Evolutionary conservation across 2,329 filamentous ascomycete genomes (phyloP), one percentile per base, ranked within the genome.

Genomic region (Pyricularia grisea): DNA sequence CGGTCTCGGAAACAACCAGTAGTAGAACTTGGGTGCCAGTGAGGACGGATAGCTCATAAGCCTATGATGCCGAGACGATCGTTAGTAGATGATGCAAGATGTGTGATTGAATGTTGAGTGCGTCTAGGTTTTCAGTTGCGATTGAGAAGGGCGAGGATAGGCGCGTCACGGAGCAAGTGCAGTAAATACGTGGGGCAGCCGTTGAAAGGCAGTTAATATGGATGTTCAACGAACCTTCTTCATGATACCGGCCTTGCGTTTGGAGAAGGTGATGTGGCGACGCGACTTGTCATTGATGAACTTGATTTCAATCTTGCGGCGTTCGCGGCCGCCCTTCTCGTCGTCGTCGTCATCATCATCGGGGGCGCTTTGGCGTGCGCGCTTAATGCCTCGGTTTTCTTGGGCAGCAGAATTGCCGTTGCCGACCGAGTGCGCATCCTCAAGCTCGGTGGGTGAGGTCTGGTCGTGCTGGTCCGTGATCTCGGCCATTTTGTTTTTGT

Each of bases 201-300:
- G 36, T 33, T 33, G 14, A 67, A 67, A 69, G 58, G 30, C 55
- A 31, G 30, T 30, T 20, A 23, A 67, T 50, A 65, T 31, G 33
- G 28, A 66, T 67, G 42, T 67, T 72, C 70, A 55, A 85, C 89
- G 74, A 79, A 97, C 95, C 93, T 98, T 98, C 87, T 99, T 98
- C 95, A 99, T 98, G 81, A 99, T 98, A 76, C 95, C 95, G 69
- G 95, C 95, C 86, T 99, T 99, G 80, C 95, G 93, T 89, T 99
- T 99, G 75, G 94, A 98, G 81, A 99, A 98, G 77, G 95, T 98
- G 79, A 98, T 99, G 85, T 99, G 95, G 72, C 95, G 92, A 83
- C 95, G 93, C 83, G 94, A 98, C 86, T 99, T 99, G 83, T 99
- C 95, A 82, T 94, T 94, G 81, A 99, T 99, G 84, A 99, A 99